Conservation (phyloP, 441 rosid species). For the Populus hybrid region DNA sequence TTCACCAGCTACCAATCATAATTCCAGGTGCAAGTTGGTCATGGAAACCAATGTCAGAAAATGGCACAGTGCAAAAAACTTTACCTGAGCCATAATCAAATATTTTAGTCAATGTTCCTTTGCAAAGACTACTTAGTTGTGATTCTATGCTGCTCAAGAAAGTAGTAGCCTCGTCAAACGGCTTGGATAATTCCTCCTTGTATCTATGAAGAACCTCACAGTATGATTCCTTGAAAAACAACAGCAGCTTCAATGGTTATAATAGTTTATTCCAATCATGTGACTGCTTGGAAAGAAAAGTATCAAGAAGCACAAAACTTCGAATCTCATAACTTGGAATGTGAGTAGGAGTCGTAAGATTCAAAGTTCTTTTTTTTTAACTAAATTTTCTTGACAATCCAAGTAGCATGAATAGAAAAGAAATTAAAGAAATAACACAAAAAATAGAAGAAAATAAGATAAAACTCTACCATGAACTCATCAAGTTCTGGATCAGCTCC, state of each 20-base stretch:
- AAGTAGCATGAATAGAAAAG: not conserved
- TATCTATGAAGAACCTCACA: conserved; percentile 48
- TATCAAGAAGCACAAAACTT: not conserved
- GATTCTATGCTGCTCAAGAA: conserved; percentile 59
- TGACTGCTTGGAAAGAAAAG: not conserved
- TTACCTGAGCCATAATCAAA: conserved; percentile 39
- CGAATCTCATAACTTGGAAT: not conserved
- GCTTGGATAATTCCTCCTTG: conserved; percentile 61
- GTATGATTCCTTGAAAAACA: conserved; percentile 44
- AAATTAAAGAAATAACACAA: not conserved
- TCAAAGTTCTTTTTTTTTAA: not conserved
- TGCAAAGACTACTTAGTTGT: conserved; percentile 50
- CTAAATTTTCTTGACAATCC: conserved; percentile 16
- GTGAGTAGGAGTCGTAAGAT: not conserved
- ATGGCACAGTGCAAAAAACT: conserved; percentile 6
- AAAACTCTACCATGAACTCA: conserved; percentile 52
- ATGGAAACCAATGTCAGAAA: not conserved
- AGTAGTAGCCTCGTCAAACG: conserved; percentile 52
- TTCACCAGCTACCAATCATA: not conserved
- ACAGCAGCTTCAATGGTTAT: not conserved
- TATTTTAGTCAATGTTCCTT: conserved; percentile 34
- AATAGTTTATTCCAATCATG: not conserved
- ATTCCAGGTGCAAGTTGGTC: not conserved
- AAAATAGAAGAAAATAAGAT: not conserved
- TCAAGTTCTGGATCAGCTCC: conserved; percentile 70